Conservation (phyloP, 805 yeast species). For the Kazachstania kunashirensis region DNA sequence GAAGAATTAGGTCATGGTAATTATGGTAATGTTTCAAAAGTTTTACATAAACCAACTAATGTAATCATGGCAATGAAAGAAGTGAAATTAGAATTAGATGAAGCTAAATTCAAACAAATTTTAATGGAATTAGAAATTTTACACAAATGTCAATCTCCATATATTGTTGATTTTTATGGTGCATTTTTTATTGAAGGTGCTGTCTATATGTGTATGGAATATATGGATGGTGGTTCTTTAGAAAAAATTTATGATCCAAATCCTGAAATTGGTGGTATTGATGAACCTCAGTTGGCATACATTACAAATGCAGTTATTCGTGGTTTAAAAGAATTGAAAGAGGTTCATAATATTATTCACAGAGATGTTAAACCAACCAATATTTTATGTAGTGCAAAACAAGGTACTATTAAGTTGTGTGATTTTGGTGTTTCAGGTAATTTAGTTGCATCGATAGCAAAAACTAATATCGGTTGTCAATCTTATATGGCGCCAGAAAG, state of each 20-base stretch:
- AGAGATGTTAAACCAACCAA: constrained; percentile 97
- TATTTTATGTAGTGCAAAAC: constrained; percentile 61
- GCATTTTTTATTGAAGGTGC: constrained; percentile 97
- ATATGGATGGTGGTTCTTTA: constrained; percentile 92
- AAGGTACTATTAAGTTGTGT: constrained; percentile 83
- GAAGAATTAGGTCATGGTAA: constrained; percentile 93
- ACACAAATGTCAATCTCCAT: constrained; percentile 83
- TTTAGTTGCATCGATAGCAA: constrained; percentile 86
- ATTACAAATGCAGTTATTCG: constrained; percentile 70
- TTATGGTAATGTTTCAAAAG: constrained; percentile 92
- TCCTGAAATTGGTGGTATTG: constrained; percentile 45
- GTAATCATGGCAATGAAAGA: constrained; percentile 96
- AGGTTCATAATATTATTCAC: constrained; percentile 84
- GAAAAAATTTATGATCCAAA: constrained; percentile 66
- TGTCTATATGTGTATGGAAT: constrained; percentile 96
- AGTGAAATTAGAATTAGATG: constrained; percentile 86
- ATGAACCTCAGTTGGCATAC: constrained; percentile 71
- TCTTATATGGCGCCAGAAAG: constrained; percentile 98
- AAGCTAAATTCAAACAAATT: constrained; percentile 86
- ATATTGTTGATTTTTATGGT: constrained; percentile 92
- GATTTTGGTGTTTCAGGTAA: constrained; percentile 97
- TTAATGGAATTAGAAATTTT: constrained; percentile 92
- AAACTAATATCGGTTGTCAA: constrained; percentile 95
- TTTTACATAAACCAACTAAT: constrained; percentile 84
- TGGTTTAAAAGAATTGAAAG: constrained; percentile 79